A percentile compares a stretch with the other conserved stretches of the same genome.
Evolutionary conservation across 441 rosid genomes (phyloP).

Genomic region (Raphanus hybrid): DNA sequence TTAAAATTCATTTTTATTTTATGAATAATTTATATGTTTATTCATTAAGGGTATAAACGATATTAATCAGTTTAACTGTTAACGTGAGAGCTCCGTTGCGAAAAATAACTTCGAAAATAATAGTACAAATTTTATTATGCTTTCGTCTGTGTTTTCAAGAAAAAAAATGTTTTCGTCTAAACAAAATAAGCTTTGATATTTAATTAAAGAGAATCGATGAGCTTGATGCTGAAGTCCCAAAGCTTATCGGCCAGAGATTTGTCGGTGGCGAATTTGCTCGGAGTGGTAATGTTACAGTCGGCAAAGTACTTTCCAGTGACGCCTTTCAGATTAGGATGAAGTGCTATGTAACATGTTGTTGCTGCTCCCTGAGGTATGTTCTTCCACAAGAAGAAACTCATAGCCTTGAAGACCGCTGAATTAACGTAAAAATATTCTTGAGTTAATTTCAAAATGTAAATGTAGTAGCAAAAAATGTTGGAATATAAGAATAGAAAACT

Average conservation of each 20-base stretch:
- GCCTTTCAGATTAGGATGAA: constrained; percentile 69
- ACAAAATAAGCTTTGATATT: not conserved
- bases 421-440: too few relatives aligned
- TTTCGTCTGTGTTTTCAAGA: not conserved
- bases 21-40: too few relatives aligned
- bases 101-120: too few relatives aligned
- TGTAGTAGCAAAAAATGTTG: not conserved
- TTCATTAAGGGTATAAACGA: too few relatives aligned
- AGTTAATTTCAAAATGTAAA: too few relatives aligned
- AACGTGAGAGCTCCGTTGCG: too few relatives aligned
- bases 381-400: constrained; percentile 76
- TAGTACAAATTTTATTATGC: not conserved
- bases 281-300: constrained; percentile 67
- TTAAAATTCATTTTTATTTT: too few relatives aligned
- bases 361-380: constrained; percentile 94
- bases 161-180: not conserved
- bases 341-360: constrained; percentile 87
- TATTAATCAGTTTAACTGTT: too few relatives aligned
- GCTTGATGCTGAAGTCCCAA: constrained; percentile 77
- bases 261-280: constrained; percentile 60
- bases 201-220: constrained; percentile 47
- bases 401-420: constrained; percentile 33
- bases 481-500: not conserved
- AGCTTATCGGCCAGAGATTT: constrained; percentile 54
- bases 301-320: constrained; percentile 69